phyloP scores from a whole-genome alignment of 2,329 filamentous ascomycete genomes.

The Triangularia setosa region DNA sequence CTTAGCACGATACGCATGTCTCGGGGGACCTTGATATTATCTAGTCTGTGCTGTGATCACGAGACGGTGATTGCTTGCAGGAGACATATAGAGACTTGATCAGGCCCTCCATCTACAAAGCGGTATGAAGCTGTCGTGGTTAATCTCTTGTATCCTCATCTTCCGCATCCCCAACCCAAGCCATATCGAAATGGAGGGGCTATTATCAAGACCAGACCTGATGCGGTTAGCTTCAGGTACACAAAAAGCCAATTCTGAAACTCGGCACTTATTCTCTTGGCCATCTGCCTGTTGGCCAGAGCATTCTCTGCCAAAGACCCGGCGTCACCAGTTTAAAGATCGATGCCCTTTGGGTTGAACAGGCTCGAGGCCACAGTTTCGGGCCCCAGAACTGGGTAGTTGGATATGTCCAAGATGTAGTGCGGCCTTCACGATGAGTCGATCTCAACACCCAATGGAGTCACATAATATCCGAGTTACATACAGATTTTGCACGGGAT shows the following conservation, averaged over 20 bases:
- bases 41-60: neutral
- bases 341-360: neutral
- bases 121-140: neutral
- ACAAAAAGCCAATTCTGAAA: neutral
- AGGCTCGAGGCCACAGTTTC: neutral
- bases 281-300: neutral
- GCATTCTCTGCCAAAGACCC: too few relatives aligned
- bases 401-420: neutral
- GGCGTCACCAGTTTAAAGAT: neutral
- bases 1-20: neutral
- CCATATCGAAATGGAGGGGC: neutral
- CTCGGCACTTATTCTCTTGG: neutral
- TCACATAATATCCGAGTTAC: neutral
- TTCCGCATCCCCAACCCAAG: neutral
- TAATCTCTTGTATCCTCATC: neutral
- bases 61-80: neutral
- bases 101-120: neutral
- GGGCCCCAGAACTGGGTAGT: neutral
- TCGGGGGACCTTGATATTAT: neutral
- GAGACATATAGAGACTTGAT: neutral
- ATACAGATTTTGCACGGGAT: neutral
- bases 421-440: neutral
- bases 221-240: constrained; percentile 1
- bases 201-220: neutral
- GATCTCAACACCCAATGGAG: neutral